Evolutionary conservation across 306 rosid species (phyloP).

Genomic region (Lathyrus sativus): DNA sequence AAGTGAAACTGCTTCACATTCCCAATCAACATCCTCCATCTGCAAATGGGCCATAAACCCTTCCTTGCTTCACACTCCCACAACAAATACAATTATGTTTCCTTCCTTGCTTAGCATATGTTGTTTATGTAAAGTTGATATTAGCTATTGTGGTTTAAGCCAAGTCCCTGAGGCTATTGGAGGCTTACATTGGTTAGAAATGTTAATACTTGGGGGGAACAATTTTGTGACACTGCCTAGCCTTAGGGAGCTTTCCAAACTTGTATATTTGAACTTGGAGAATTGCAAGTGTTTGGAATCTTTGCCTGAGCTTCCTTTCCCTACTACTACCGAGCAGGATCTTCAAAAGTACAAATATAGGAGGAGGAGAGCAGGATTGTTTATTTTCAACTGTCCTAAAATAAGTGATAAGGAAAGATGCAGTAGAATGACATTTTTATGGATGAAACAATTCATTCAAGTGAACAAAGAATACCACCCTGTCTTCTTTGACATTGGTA

Average conservation of each 20-base stretch:
- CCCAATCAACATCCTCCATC: no score
- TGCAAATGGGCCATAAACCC: no score
- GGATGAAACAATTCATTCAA: no score
- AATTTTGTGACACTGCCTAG: no score
- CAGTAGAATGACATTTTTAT: no score
- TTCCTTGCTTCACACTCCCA: not conserved
- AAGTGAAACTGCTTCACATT: no score
- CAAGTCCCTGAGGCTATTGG: conserved; percentile 7
- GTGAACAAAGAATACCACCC: no score
- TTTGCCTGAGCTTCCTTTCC: not conserved
- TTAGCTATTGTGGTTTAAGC: conserved; percentile 11
- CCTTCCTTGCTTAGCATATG: no score
- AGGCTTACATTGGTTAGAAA: no score
- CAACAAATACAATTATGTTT: not conserved
- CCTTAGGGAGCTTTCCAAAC: not conserved
- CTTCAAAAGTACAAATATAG: no score
- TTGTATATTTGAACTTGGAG: conserved; percentile 1
- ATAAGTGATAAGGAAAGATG: not conserved
- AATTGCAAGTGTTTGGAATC: conserved; percentile 1
- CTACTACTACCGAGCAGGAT: not conserved
- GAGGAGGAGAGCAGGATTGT: not conserved
- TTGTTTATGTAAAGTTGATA: not conserved
- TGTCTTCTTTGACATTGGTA: no score
- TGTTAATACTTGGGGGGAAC: no score
- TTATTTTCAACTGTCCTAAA: conserved; percentile 8